Percentiles rank a stretch among this genome's conserved stretches.
phyloP scores from a whole-genome alignment of 768 basidiomycete species.

The Xerocomellus dryophilus region DNA sequence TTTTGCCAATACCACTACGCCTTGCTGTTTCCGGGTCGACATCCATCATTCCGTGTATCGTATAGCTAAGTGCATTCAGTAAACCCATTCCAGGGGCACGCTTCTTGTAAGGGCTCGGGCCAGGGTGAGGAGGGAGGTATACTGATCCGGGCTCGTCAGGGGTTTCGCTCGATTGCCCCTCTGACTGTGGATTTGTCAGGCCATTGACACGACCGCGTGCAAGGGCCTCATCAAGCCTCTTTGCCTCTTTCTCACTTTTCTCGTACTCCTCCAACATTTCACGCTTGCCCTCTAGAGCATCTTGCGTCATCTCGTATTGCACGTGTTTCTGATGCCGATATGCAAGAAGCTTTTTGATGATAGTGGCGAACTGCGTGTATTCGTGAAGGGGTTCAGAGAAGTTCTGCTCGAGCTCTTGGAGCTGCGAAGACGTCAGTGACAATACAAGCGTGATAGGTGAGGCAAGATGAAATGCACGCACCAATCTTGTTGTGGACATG shows the following conservation, averaged over 20 bases:
- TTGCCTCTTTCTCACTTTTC: constrained; percentile 88
- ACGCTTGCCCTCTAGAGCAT: constrained; percentile 77
- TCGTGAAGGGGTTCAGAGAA: constrained; percentile 97
- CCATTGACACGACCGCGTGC: constrained; percentile 48
- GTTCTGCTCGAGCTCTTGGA: constrained; percentile 91
- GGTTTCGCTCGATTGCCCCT: constrained; percentile 34
- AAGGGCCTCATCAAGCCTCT: constrained; percentile 84
- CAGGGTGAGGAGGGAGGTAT: constrained; percentile 76
- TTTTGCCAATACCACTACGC: constrained; percentile 90
- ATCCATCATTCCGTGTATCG: constrained; percentile 97
- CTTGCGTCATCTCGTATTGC: constrained; percentile 96
- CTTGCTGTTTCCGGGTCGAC: constrained; percentile 96
- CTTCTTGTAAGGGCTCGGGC: constrained; percentile 61
- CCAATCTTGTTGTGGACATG: constrained; percentile 86
- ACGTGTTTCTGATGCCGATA: constrained; percentile 98
- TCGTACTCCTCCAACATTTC: constrained; percentile 87
- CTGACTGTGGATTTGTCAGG: constrained; percentile 22
- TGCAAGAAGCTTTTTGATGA: constrained; percentile 90
- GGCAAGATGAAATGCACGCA: constrained; percentile 36
- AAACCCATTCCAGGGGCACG: constrained; percentile 80
- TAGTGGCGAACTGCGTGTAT: constrained; percentile 89
- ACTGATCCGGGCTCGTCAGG: constrained; percentile 44
- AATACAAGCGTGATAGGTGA: constrained; percentile 2
- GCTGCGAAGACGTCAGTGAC: constrained; percentile 41
- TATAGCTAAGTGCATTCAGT: constrained; percentile 88